phyloP scores from a whole-genome alignment of 2,329 filamentous ascomycete species.

The Rhinocladiella similis region DNA sequence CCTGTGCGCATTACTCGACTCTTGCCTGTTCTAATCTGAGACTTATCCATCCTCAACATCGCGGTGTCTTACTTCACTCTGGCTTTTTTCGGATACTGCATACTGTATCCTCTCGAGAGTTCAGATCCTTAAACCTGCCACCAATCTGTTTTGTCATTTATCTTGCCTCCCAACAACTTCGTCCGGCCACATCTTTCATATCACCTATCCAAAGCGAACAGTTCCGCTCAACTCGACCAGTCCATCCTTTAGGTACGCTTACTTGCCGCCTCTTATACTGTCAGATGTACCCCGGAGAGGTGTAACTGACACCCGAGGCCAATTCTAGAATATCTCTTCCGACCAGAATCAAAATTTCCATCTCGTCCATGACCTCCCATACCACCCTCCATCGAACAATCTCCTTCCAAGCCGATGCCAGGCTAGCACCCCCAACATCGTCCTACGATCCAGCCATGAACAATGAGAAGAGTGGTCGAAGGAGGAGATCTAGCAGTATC shows the following conservation, averaged over 20 bases:
- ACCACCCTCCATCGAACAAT: constrained; percentile 85
- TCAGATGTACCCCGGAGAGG: not conserved
- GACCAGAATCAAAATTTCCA: constrained; percentile 5
- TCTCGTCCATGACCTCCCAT: constrained; percentile 41
- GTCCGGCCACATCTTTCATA: constrained; percentile 10
- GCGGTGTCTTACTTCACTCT: constrained; percentile 9
- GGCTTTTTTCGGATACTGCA: not conserved
- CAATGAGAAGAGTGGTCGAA: constrained; percentile 68
- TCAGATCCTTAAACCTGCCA: constrained; percentile 4
- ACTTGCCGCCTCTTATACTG: not conserved
- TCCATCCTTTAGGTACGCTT: not conserved
- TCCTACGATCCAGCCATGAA: constrained; percentile 53
- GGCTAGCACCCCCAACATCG: constrained; percentile 60
- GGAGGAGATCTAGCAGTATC: constrained; percentile 95
- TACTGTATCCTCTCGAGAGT: constrained; percentile 4
- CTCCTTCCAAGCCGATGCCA: constrained; percentile 83
- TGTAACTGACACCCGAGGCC: constrained; percentile 1
- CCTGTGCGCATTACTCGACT: not conserved
- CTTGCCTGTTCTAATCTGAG: constrained; percentile 4
- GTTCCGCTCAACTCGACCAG: not conserved
- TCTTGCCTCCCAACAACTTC: not conserved
- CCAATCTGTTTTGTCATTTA: constrained; percentile 9
- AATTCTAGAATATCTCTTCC: not conserved
- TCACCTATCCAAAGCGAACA: constrained; percentile 13
- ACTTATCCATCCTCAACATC: constrained; percentile 5